Evolutionary conservation across 441 rosid genomes (phyloP), one percentile per base, ranked within the genome.

Genomic region (Breynia disticha): DNA sequence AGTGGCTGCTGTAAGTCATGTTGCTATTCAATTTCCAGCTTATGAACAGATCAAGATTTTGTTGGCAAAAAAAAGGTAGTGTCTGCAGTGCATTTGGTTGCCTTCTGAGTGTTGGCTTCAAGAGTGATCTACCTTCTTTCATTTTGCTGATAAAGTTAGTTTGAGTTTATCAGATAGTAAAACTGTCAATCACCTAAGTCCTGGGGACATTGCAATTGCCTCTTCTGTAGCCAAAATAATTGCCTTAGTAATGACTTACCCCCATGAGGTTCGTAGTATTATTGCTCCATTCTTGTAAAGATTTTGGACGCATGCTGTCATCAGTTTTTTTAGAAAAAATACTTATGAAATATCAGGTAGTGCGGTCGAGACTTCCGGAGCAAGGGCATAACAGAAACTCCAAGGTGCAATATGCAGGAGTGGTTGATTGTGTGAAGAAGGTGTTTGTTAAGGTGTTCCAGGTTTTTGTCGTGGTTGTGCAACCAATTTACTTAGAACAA

Each of bases 381-480:
- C 98, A 91, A 72, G 95, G 98, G 41, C 97, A 73, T 32, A 70
- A 61, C 54, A 75, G 86, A 67, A 76, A 71, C 35, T 46, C 69
- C 2, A 76, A 59, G 61, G 60, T 70, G 22, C 78, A 70, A 41
- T 89, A 86, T 62, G 55, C 22, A 1, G 96, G 98, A 16, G 86
- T 86, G 1, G 19, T 77, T 52, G 98, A 88, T 68, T 93, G 97
- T 57, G 49, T 86, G 22, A 86, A 70, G 77, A 82, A 84, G 67
- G 95, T 93, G 46, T 76, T 79, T 54, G 76, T 66, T 90, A 88
- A 62, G 95, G 97, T 52, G 19, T 86, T 19, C 75, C 82, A 0
- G 98, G 97, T 24, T 82, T 91, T 54, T 91, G 88, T 71, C 94
- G 98, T 15, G 98, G 98, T 37, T 91, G 91, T 62, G 98, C 86